phyloP scores from a whole-genome alignment of 23 red algal genomes.

The Chondrus crispus region DNA sequence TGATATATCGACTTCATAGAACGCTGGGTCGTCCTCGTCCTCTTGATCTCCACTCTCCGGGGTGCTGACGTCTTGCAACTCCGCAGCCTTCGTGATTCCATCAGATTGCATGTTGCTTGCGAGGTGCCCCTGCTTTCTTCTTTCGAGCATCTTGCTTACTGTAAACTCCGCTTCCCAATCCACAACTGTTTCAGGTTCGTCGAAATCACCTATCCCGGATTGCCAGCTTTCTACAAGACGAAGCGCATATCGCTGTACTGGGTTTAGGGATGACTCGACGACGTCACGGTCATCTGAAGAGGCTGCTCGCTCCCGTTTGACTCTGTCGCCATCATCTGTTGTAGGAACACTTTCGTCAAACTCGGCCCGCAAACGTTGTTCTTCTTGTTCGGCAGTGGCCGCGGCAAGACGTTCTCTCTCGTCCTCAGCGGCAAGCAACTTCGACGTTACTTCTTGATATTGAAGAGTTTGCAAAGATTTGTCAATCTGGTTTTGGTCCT shows the following conservation, averaged over 20 bases:
- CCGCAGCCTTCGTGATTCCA: background rate
- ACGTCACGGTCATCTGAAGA: background rate
- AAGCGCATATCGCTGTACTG: constrained; percentile 54
- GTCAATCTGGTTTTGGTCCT: background rate
- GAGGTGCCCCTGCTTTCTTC: background rate
- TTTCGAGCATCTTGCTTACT: background rate
- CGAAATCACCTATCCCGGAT: background rate
- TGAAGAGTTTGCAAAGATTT: background rate
- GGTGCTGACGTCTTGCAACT: background rate
- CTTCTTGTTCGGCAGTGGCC: constrained; percentile 19
- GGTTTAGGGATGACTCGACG: constrained; percentile 23
- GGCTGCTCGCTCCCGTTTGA: background rate
- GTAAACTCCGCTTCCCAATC: background rate
- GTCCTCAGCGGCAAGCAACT: constrained; percentile 38
- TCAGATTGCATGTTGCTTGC: background rate
- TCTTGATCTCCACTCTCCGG: background rate
- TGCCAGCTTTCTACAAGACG: constrained; percentile 27
- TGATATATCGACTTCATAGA: constrained; percentile 59
- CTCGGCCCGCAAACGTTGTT: constrained; percentile 11
- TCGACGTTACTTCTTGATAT: constrained; percentile 25
- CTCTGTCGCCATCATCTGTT: background rate
- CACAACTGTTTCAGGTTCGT: background rate
- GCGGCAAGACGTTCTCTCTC: constrained; percentile 27
- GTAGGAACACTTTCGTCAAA: constrained; percentile 11
- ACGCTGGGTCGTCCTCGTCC: background rate